Percentiles rank a stretch among this genome's conserved stretches.
Evolutionary conservation across 257 asterid genomes (phyloP).

Genomic region (Thymus quinquecostatus): DNA sequence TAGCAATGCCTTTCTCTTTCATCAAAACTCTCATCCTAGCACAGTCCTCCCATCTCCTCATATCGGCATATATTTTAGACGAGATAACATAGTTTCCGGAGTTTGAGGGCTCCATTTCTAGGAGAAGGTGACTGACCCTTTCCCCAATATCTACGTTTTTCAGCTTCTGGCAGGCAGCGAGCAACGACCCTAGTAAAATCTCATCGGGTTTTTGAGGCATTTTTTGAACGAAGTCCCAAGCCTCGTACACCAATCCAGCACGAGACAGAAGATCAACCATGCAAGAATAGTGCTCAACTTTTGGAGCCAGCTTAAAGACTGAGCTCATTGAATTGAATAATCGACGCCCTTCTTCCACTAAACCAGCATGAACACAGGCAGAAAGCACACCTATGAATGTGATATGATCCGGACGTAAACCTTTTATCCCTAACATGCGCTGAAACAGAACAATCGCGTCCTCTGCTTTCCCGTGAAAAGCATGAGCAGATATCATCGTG

Average conservation of each 20-base stretch:
- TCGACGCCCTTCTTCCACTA: conserved; percentile 72
- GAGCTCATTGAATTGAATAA: conserved; percentile 66
- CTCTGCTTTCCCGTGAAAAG: conserved; percentile 70
- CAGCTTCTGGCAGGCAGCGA: conserved; percentile 79
- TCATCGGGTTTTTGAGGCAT: conserved; percentile 89
- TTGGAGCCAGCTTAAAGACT: conserved; percentile 66
- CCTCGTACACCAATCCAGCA: conserved; percentile 79
- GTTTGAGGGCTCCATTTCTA: conserved; percentile 81
- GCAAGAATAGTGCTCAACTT: conserved; percentile 87
- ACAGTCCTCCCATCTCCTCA: conserved; percentile 78
- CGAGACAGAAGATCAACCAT: conserved; percentile 92
- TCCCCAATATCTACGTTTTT: conserved; percentile 74
- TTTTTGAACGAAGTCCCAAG: conserved; percentile 83
- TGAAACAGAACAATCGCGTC: conserved; percentile 75
- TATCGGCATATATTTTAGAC: conserved; percentile 71
- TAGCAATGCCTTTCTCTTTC: conserved; percentile 74
- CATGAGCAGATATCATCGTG: conserved; percentile 84
- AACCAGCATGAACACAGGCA: conserved; percentile 89
- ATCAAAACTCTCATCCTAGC: conserved; percentile 75
- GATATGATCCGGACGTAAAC: conserved; percentile 59
- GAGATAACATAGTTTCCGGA: conserved; percentile 81
- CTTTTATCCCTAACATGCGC: conserved; percentile 55
- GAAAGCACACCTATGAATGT: conserved; percentile 79
- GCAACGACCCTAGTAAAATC: conserved; percentile 71
- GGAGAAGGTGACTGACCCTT: conserved; percentile 61